Base-by-base conservation (phyloP, 2,329 filamentous ascomycete genomes). In the Elsinoe batatas region DNA sequence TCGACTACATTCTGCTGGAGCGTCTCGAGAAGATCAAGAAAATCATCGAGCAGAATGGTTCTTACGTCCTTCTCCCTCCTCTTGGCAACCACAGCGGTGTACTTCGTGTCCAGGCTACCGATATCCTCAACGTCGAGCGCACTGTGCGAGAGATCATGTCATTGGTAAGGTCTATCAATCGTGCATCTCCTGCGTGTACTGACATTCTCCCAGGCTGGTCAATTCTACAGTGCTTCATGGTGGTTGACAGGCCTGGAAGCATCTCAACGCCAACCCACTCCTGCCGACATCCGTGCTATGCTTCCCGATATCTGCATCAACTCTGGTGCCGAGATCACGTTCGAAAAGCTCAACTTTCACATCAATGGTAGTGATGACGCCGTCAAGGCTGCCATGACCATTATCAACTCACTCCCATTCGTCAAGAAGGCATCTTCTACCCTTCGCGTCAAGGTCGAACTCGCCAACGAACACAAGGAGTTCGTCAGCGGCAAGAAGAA, bases 401-500 rank as follows among this genome's bases (percentile, higher is more conserved):
- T 97, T 56, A 89, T 98, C 64, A 88, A 91, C 56, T 87, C 95
- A 62, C 87, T 95, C 61, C 85, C 87, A 40, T 95, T 96, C 65
- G 88, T 94, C 58, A 85, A 85, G 61, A 86, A 90, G 64, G 83
- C 87, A 40, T 87, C 88, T 62, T 95, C 94, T 66, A 91, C 94
- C 68, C 94, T 98, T 68, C 84, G 91, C 56, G 91, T 98, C 67
- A 97, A 97, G 77, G 95, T 98, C 60, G 93, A 98, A 75, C 84
- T 98, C 56, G 93, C 93, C 66, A 97, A 97, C 67, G 93, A 98
- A 74, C 93, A 98, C 76, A 98, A 98, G 72, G 93, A 98, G 68
- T 98, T 98, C 68, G 93, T 98, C 57, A 96, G 91, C 64, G 93
- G 93, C 63, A 98, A 98, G 79, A 98, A 98, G 78, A 98, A 98